Base-by-base conservation (phyloP, 1,284 basidiomycete genomes). In the Coniophora puteana region DNA sequence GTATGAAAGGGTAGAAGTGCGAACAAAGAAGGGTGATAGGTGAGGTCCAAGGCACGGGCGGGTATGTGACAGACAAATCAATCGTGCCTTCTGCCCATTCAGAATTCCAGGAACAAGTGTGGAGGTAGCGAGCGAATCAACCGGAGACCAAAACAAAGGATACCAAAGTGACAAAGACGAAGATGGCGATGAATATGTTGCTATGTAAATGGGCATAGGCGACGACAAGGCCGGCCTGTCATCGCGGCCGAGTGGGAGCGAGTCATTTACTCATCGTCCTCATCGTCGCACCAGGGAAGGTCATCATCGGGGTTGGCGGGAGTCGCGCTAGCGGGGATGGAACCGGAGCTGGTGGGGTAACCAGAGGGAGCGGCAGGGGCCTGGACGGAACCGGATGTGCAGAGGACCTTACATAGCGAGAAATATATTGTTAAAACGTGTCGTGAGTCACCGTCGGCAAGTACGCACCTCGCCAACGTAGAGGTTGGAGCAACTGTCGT, bases 381-480 rank as follows among this genome's bases (percentile, higher is more conserved):
- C 5, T 54, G 32, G 27, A 70, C 68, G 8, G 49, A 47, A 28
- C 45, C 34, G n/a, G 66, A 56, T 20, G 67, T 64, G 45, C 78
- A 80, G 17, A 82, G 54, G 31, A 81, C 80, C 77, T 81, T 39
- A 38, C 29, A 30, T 28, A 23, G 28, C 30, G 32, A 36, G 14
- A 33, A 20, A n/a, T 40, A 37, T 16, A 14, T 11, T 35, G 39
- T 29, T 23, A 24, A 7, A n/a, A 7, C 8, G 8, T n/a, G 8
- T 31, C 14, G n/a, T 14, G n/a, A 31, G 7, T 31, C 14, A 8
- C 14, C n/a, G 29, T 27, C 10, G 26, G 10, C 14, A n/a, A 21
- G 33, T 18, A 61, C 72, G 35, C 26, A 83, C 83, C 74, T 83
- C 78, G 59, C 75, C 80, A 41, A 80, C 54, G 55, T 84, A 84